Evolutionary conservation across 2,329 filamentous ascomycete species (phyloP), one percentile per base, ranked within the genome.

Genomic region (Aureobasidium namibiae): DNA sequence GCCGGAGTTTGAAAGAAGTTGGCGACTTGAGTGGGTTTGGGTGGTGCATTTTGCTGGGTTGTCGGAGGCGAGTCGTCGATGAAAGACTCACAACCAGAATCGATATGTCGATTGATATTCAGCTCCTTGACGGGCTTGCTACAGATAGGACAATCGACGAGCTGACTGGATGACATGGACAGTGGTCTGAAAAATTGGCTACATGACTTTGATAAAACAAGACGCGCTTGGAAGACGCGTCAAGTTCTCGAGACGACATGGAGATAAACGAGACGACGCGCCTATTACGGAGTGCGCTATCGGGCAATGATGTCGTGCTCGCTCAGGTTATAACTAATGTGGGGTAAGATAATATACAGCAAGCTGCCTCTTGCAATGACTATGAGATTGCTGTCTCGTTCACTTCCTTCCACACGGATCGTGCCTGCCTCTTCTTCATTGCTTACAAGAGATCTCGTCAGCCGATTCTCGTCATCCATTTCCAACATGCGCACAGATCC

Each of bases 91-190:
- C 92, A 97, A 64, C 82, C 82, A 31, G 90, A 92, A 75, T 97
- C 94, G 69, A 97, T 84, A 73, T 97, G 92, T 65, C 81, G 80
- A 75, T 97, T 97, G 78, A 97, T 97, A 65, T 87, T 82, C 68
- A 77, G 76, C 64, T 86, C 76, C 64, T 83, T 86, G 67, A 94
- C 89, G 59, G 80, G 77, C 67, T 88, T 87, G 68, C 82, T 80
- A 77, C 91, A 96, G 65, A 92, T 89, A 16, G 91, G 91, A 70
- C 91, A 96, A 67, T 84, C 82, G 65, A 95, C 88, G 79, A 78
- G 76, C n/a, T 41, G 41, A 6, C 24, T 16, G 29, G 49, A 45
- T 46, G 52, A 61, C 63, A 57, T 50, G 24, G 24, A n/a, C 21
- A 14, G 33, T 39, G 46, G 36, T 59, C n/a, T 21, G 10, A 29